phyloP scores from a whole-genome alignment of 768 basidiomycete species.

The Asterophora lycoperdoides region DNA sequence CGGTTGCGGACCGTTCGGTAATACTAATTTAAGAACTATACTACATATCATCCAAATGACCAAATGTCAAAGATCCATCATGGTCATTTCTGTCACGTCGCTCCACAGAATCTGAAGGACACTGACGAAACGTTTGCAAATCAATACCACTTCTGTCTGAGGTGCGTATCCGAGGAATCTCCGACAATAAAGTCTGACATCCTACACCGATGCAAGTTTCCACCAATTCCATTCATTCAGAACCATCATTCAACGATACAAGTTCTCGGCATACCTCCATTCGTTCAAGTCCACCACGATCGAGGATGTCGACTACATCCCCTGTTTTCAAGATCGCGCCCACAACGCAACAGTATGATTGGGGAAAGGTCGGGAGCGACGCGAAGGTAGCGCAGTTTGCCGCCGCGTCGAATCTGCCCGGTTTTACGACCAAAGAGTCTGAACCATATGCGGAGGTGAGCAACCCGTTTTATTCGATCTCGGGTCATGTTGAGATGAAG shows the following conservation, averaged over 20 bases:
- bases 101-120: too few species aligned
- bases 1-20: too few species aligned
- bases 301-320: background rate
- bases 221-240: too few species aligned
- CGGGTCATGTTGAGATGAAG: conserved; percentile 7
- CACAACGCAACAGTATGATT: conserved; percentile 88
- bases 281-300: background rate
- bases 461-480: conserved; percentile 7
- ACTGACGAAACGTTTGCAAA: too few species aligned
- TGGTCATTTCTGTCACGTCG: too few species aligned
- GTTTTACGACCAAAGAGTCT: conserved; percentile 62
- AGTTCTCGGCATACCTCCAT: background rate
- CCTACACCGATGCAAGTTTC: background rate
- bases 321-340: conserved; percentile 77
- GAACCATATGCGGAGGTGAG: conserved; percentile 91
- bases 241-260: background rate
- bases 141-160: too few species aligned
- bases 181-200: too few species aligned
- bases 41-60: too few species aligned
- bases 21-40: too few species aligned
- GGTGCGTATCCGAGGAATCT: background rate
- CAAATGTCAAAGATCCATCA: too few species aligned
- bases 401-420: conserved; percentile 51
- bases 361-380: conserved; percentile 80
- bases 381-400: conserved; percentile 92